phyloP scores from a whole-genome alignment of 306 rosid species.

The Argentina anserina region DNA sequence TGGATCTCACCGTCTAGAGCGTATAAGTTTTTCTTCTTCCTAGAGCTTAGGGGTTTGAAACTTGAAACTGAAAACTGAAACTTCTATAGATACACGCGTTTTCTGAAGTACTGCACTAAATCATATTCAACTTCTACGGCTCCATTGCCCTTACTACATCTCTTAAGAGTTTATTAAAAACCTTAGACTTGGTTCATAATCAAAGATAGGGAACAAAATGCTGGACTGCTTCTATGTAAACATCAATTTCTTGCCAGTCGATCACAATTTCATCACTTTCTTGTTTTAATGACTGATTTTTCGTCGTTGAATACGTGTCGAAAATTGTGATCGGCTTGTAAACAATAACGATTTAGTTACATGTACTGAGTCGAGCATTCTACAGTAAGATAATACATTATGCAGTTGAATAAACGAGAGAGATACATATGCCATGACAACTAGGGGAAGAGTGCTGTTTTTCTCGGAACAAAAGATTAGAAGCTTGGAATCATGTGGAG shows the following conservation, averaged over 20 bases:
- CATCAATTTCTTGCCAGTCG: neutral
- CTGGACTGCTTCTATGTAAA: neutral
- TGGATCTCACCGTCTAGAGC: conserved; percentile 23
- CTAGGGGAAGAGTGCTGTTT: conserved; percentile 40
- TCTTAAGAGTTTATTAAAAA: conserved; percentile 10
- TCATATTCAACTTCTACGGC: conserved; percentile 28
- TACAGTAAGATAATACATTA: conserved; percentile 17
- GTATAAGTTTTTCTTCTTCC: conserved; percentile 31
- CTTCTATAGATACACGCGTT: conserved; percentile 18
- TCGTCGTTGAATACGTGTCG: neutral
- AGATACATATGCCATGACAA: conserved; percentile 27
- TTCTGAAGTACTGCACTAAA: conserved; percentile 26
- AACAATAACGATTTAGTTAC: neutral
- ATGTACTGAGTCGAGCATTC: neutral
- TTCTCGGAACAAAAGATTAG: conserved; percentile 52
- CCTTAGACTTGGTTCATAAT: conserved; percentile 24
- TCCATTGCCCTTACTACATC: conserved; percentile 12
- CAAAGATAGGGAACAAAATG: neutral
- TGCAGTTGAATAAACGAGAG: conserved; percentile 3
- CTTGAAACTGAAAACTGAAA: conserved; percentile 26
- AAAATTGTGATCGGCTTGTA: neutral
- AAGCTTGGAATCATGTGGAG: conserved; percentile 64
- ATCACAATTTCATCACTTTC: neutral
- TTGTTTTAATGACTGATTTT: neutral
- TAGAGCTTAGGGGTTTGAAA: conserved; percentile 47